phyloP scores from a whole-genome alignment of 2,329 filamentous ascomycete species.

The Metarhizium sp. region DNA sequence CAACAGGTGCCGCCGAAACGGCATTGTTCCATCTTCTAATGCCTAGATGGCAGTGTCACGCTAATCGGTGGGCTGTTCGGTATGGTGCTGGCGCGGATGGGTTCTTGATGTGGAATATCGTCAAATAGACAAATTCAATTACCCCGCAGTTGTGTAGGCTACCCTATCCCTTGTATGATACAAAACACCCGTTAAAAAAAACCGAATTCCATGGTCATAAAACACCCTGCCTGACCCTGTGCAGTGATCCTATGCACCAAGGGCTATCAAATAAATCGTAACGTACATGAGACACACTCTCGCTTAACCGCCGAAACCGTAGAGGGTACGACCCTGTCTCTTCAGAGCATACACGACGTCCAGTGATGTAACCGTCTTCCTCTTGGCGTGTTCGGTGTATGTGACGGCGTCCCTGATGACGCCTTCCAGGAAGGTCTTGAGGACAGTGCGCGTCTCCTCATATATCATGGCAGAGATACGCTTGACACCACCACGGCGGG shows the following conservation, averaged over 20 bases:
- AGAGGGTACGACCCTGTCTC: constrained; percentile 66
- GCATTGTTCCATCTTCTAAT: too few relatives aligned
- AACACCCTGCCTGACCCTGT: constrained; percentile 24
- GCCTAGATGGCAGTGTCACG: too few relatives aligned
- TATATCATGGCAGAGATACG: constrained; percentile 96
- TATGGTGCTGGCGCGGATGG: not conserved
- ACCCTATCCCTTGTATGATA: constrained; percentile 31
- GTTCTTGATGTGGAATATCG: not conserved
- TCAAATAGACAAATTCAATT: constrained; percentile 21
- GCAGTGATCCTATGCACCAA: constrained; percentile 1
- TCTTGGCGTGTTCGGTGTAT: constrained; percentile 73
- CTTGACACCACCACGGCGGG: constrained; percentile 99
- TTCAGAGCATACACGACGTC: constrained; percentile 61
- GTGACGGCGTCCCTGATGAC: constrained; percentile 70
- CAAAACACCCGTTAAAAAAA: constrained; percentile 30
- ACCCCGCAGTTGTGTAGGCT: constrained; percentile 22
- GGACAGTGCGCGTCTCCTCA: constrained; percentile 67
- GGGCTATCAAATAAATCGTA: constrained; percentile 21
- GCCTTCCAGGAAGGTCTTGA: constrained; percentile 69
- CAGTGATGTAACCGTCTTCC: constrained; percentile 66
- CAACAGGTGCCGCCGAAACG: too few relatives aligned
- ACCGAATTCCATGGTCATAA: constrained; percentile 32
- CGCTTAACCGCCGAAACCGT: constrained; percentile 76
- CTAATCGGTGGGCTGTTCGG: not conserved
- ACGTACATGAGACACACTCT: constrained; percentile 20